phyloP scores from a whole-genome alignment of 495 filamentous ascomycete genomes.

The Aspergillus carlsbadensis region DNA sequence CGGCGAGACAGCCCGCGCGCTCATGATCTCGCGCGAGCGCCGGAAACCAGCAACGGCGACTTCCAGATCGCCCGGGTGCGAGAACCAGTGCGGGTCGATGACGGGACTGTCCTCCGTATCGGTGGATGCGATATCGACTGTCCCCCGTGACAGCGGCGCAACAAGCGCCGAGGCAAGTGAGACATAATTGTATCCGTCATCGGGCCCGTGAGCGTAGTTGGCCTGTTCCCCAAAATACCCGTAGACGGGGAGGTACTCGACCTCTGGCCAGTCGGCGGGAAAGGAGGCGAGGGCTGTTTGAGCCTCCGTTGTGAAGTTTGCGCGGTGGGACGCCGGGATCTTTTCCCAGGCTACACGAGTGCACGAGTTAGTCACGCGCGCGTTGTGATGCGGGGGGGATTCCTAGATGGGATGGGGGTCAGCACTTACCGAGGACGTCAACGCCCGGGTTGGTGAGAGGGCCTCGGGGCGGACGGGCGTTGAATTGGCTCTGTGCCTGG shows the following conservation, averaged over 20 bases:
- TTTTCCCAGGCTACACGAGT: conserved; percentile 45
- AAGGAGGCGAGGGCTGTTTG: conserved; percentile 14
- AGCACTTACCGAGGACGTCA: conserved; percentile 19
- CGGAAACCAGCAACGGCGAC: conserved; percentile 47
- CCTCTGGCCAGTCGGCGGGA: conserved; percentile 56
- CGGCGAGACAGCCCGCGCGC: not conserved
- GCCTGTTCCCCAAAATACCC: conserved; percentile 30
- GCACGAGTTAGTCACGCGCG: too few species aligned
- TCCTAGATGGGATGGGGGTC: too few species aligned
- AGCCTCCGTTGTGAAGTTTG: conserved; percentile 13
- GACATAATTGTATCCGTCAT: conserved; percentile 45
- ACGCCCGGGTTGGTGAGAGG: conserved; percentile 11
- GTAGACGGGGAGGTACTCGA: conserved; percentile 42
- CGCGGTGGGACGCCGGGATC: conserved; percentile 36
- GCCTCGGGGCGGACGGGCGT: conserved; percentile 3
- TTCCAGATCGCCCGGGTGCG: conserved; percentile 40
- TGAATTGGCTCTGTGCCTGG: conserved; percentile 4
- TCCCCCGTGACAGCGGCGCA: conserved; percentile 52
- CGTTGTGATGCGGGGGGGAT: too few species aligned
- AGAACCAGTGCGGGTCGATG: conserved; percentile 50
- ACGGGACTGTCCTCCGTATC: conserved; percentile 37
- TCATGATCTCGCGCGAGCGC: conserved; percentile 30
- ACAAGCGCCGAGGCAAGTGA: conserved; percentile 35
- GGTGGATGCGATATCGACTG: conserved; percentile 43
- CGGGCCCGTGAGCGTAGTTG: conserved; percentile 10